Percentiles rank a stretch among this genome's conserved stretches.
Conservation (phyloP, 1,284 basidiomycete species). For the Ceratobasidium sp. region DNA sequence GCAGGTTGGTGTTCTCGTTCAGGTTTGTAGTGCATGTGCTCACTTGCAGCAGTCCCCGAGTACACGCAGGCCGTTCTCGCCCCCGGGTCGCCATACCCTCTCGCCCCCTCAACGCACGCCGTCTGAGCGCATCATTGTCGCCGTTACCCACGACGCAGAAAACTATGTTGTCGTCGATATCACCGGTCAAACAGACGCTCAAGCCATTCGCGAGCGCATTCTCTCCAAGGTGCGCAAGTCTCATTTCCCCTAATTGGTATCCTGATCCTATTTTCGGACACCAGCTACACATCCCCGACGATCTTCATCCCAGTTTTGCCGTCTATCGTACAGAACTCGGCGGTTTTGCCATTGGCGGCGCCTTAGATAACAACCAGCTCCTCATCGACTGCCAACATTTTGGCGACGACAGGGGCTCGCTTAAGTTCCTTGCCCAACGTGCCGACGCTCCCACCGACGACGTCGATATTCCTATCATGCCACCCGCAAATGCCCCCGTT, state of each 20-base stretch:
- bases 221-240: slow-evolving; percentile 72
- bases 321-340: slow-evolving; percentile 87
- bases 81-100: slow-evolving; percentile 2
- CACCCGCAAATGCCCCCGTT: slow-evolving; percentile 24
- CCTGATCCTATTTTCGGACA: slow-evolving; percentile 22
- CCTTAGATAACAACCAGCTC: slow-evolving; percentile 71
- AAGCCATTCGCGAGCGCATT: slow-evolving; percentile 82
- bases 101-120: not conserved
- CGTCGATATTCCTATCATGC: slow-evolving; percentile 9
- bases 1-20: not conserved
- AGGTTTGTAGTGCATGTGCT: not conserved
- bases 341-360: slow-evolving; percentile 69
- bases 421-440: slow-evolving; percentile 78
- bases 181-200: slow-evolving; percentile 68
- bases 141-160: slow-evolving; percentile 84
- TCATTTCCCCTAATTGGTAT: slow-evolving; percentile 28
- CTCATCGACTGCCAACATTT: slow-evolving; percentile 72
- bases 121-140: slow-evolving; percentile 63
- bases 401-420: slow-evolving; percentile 74
- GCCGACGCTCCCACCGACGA: slow-evolving; percentile 22
- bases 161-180: slow-evolving; percentile 81
- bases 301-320: slow-evolving; percentile 76
- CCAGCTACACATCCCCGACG: slow-evolving; percentile 83
- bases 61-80: slow-evolving; percentile 31
- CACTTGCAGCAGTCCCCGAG: slow-evolving; percentile 3